Percentiles rank a stretch among this genome's conserved stretches.
phyloP scores from a whole-genome alignment of 2,329 filamentous ascomycete genomes.

The Seiridium unicorne region DNA sequence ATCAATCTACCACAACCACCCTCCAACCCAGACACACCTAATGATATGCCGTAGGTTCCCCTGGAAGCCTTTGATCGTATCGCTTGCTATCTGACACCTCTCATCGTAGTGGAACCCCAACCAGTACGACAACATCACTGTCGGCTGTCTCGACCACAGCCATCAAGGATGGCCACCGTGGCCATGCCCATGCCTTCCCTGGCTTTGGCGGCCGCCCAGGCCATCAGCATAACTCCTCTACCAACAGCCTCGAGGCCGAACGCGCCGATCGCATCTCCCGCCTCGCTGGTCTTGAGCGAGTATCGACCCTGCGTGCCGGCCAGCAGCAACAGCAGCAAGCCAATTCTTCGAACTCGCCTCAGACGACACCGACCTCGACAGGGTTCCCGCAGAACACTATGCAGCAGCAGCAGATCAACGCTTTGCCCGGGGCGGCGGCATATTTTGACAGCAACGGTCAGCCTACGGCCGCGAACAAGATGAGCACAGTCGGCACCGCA shows the following conservation, averaged over 20 bases:
- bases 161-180: constrained; percentile 94
- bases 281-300: constrained; percentile 84
- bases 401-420: constrained; percentile 26
- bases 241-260: constrained; percentile 81
- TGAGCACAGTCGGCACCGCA: constrained; percentile 87
- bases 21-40: constrained; percentile 81
- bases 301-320: constrained; percentile 69
- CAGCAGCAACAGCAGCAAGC: constrained; percentile 28
- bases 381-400: constrained; percentile 39
- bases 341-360: constrained; percentile 42
- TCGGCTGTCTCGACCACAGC: constrained; percentile 90
- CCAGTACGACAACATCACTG: constrained; percentile 87
- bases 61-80: background rate
- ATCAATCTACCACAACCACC: constrained; percentile 83
- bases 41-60: constrained; percentile 77
- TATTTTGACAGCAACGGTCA: constrained; percentile 81
- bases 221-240: constrained; percentile 59
- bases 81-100: constrained; percentile 11
- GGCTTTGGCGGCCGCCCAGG: constrained; percentile 50
- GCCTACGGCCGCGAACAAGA: constrained; percentile 68
- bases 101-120: constrained; percentile 77
- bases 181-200: constrained; percentile 65
- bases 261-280: constrained; percentile 94
- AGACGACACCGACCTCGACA: constrained; percentile 50
- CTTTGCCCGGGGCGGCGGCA: constrained; percentile 48